phyloP scores from a whole-genome alignment of 2,329 filamentous ascomycete genomes.

The Calonectria pauciramosa region DNA sequence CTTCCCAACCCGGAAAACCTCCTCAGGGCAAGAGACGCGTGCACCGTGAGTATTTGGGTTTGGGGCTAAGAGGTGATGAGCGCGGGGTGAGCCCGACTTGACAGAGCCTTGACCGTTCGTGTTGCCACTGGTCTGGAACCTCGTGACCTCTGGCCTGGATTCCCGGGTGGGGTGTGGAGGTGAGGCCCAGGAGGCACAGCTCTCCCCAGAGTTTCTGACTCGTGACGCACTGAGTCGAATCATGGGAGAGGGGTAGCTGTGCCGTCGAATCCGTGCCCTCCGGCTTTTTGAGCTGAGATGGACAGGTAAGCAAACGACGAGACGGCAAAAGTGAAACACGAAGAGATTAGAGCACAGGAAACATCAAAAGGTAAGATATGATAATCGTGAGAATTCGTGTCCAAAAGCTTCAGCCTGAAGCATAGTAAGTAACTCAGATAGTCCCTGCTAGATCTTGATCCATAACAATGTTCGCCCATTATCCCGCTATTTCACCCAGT shows the following conservation, averaged over 20 bases:
- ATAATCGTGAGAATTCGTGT: conserved; percentile 15
- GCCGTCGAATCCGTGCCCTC: not conserved
- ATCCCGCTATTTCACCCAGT: not conserved
- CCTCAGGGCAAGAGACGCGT: not conserved
- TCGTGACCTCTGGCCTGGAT: not conserved
- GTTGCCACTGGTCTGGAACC: not conserved
- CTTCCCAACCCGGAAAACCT: no score
- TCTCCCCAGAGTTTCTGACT: conserved; percentile 10
- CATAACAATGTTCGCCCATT: conserved; percentile 17
- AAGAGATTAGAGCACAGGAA: not conserved
- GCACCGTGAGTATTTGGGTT: not conserved
- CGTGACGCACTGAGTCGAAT: not conserved
- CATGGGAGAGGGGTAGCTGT: not conserved
- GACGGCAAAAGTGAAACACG: not conserved
- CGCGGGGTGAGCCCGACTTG: not conserved
- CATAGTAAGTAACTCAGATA: conserved; percentile 9
- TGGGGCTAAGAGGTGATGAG: not conserved
- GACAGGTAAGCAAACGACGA: not conserved
- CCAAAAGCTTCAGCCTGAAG: conserved; percentile 13
- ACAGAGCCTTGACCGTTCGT: not conserved
- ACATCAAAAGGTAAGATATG: not conserved
- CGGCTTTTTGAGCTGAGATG: not conserved
- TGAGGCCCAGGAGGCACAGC: conserved; percentile 10
- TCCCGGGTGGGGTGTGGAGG: not conserved
- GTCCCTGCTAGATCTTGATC: not conserved